Evolutionary conservation across 1,139 yeast species (phyloP).

Genomic region (Komagataea norvegica): DNA sequence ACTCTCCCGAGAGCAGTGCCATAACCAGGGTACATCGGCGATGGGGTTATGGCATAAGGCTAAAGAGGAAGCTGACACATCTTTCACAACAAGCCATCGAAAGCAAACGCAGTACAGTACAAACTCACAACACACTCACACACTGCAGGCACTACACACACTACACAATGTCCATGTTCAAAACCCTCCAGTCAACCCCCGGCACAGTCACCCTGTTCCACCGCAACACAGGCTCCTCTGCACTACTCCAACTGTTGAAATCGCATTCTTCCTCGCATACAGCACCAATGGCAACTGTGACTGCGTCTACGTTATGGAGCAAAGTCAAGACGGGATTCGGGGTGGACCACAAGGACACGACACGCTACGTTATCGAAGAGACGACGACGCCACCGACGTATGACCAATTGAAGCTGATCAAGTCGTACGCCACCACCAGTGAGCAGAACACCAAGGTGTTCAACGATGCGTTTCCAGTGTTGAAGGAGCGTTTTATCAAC

Average conservation of each 20-base stretch:
- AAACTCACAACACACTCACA: too few relatives aligned
- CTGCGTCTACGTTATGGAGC: slow-evolving; percentile 11
- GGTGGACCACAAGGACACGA: not conserved
- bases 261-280: not conserved
- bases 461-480: slow-evolving; percentile 20
- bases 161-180: slow-evolving; percentile 24
- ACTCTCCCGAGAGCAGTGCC: too few relatives aligned
- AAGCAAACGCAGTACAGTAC: too few relatives aligned
- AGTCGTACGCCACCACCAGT: slow-evolving; percentile 24
- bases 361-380: slow-evolving; percentile 12
- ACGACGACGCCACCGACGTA: slow-evolving; percentile 23
- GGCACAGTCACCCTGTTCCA: slow-evolving; percentile 21
- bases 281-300: not conserved
- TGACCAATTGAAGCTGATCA: slow-evolving; percentile 24
- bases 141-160: too few relatives aligned
- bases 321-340: slow-evolving; percentile 6
- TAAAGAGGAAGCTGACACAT: too few relatives aligned
- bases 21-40: too few relatives aligned
- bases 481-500: slow-evolving; percentile 17
- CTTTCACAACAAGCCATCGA: too few relatives aligned
- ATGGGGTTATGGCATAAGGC: too few relatives aligned
- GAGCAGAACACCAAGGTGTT: slow-evolving; percentile 12
- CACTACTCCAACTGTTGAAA: slow-evolving; percentile 1
- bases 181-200: slow-evolving; percentile 21
- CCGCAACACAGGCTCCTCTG: slow-evolving; percentile 10